Base-by-base conservation (phyloP, 805 yeast species). In the Saturnispora gosingensis region DNA sequence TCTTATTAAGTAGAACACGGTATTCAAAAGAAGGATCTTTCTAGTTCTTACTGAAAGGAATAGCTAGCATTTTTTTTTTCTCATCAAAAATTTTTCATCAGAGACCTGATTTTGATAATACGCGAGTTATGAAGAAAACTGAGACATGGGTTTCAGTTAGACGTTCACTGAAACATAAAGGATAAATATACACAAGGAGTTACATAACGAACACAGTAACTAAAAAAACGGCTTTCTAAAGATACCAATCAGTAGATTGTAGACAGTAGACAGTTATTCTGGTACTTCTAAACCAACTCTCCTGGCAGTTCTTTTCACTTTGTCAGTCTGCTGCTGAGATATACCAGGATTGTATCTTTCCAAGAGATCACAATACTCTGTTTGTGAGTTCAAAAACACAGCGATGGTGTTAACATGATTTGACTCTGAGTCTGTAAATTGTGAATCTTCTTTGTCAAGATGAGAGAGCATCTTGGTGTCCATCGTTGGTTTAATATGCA, bases 291-390 rank as follows among this genome's bases (percentile, higher is more conserved):
- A 74, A 0, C 99, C 99, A n/a, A 91, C 99, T 56, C 82, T 77
- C 52, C 82, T 76, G 6, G 98, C 99, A 1, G 96, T 85, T 63
- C 77, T 78, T 59, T 81, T 74, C 27, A 91, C 82, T 51, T 83
- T 81, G 54, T 91, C 97, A 48, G 77, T 77, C 61, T 86, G 95
- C 25, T 81, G 76, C 80, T 85, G 78, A 25, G 79, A 79, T 54
- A 84, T 72, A 2, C 96, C 93, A 3, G 95, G 91, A 61, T 90
- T 88, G 67, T 91, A 93, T 58, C 95, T 76, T 58, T 85, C 93
- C 43, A 90, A 72, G 46, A 91, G 73, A 57, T 83, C 90, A 54
- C 80, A 81, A 68, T 88, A 91, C 11, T 74, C 79, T 56, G 93
- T 73, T 66, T 91, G 97, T 55, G 83, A 79, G 48, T 74, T 72